Evolutionary conservation across 73 alveolate species (phyloP).

Genomic region (Tetrahymena thermophila): DNA sequence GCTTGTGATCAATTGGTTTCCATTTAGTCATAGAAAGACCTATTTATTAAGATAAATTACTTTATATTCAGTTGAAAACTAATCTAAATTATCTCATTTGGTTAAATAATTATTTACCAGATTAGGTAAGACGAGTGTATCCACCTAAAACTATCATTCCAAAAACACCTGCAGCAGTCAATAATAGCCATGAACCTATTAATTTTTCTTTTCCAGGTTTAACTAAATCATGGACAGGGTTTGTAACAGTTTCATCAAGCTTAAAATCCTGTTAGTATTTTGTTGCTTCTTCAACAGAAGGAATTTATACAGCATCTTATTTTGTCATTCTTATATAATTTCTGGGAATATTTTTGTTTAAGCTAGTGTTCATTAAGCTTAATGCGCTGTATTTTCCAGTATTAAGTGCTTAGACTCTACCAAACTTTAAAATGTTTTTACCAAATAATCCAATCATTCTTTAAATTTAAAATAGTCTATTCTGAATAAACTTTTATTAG

Average conservation of each 20-base stretch:
- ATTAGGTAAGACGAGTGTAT: constrained; percentile 73
- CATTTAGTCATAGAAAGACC: constrained; percentile 89
- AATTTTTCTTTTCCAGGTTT: constrained; percentile 27
- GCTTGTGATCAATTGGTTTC: constrained; percentile 62
- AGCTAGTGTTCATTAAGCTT: not conserved
- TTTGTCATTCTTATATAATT: not conserved
- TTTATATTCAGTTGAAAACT: not conserved
- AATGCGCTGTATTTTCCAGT: not conserved
- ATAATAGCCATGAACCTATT: constrained; percentile 75
- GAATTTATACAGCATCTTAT: not conserved
- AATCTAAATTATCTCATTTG: not conserved
- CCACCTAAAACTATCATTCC: constrained; percentile 76
- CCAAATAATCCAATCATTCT: not conserved
- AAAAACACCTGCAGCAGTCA: constrained; percentile 71
- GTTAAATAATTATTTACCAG: constrained; percentile 9
- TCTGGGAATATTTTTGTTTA: not conserved
- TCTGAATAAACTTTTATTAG: not conserved
- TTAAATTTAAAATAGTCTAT: not conserved
- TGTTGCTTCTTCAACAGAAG: not conserved
- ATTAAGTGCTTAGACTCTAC: not conserved
- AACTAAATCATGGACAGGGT: constrained; percentile 31
- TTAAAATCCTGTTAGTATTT: not conserved
- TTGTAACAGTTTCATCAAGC: not conserved
- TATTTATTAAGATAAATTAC: not conserved
- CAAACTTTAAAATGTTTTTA: not conserved